Evolutionary conservation across 352 stramenopile genomes (phyloP).

Genomic region (Globisporangium nunn): DNA sequence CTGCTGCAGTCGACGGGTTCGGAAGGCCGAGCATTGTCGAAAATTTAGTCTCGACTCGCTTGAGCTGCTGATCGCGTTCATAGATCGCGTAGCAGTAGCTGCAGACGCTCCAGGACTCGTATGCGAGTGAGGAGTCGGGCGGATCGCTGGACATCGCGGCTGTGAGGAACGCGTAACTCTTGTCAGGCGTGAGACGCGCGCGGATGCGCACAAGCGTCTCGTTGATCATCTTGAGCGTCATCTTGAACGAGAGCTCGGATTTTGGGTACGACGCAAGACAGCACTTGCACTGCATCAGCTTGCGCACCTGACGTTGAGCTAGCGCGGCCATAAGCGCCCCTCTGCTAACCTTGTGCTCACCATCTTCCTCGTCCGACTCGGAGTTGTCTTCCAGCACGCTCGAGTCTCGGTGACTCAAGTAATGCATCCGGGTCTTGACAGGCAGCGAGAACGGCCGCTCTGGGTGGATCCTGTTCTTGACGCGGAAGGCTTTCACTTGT

Average conservation of each 20-base stretch:
- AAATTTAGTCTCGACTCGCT: slow-evolving; percentile 62
- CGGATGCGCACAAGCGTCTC: slow-evolving; percentile 70
- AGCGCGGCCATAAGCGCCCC: slow-evolving; percentile 13
- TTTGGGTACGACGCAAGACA: slow-evolving; percentile 67
- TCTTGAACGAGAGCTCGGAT: slow-evolving; percentile 78
- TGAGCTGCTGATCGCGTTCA: slow-evolving; percentile 72
- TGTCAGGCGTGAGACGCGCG: slow-evolving; percentile 41
- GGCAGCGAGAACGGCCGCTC: slow-evolving; percentile 36
- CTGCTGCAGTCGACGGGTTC: slow-evolving; percentile 19
- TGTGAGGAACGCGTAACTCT: slow-evolving; percentile 38
- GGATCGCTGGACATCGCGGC: slow-evolving; percentile 34
- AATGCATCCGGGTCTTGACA: slow-evolving; percentile 30
- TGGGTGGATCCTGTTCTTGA: slow-evolving; percentile 28
- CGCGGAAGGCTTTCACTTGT: slow-evolving; percentile 72
- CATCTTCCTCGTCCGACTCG: slow-evolving; percentile 40
- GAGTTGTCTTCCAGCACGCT: slow-evolving; percentile 50
- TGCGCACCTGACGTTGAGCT: slow-evolving; percentile 57
- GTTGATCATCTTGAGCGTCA: slow-evolving; percentile 86
- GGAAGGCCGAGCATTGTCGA: slow-evolving; percentile 38
- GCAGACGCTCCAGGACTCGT: slow-evolving; percentile 82
- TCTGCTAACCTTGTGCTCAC: neutral
- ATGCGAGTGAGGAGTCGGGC: slow-evolving; percentile 49
- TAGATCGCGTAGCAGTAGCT: slow-evolving; percentile 83
- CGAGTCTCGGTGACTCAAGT: slow-evolving; percentile 63
- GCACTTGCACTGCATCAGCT: slow-evolving; percentile 75